These are phyloP conservation scores for Suhomyces terraborum DNA, from an alignment of 1,139 yeast genomes.

Conservation along the genomic window DNA sequence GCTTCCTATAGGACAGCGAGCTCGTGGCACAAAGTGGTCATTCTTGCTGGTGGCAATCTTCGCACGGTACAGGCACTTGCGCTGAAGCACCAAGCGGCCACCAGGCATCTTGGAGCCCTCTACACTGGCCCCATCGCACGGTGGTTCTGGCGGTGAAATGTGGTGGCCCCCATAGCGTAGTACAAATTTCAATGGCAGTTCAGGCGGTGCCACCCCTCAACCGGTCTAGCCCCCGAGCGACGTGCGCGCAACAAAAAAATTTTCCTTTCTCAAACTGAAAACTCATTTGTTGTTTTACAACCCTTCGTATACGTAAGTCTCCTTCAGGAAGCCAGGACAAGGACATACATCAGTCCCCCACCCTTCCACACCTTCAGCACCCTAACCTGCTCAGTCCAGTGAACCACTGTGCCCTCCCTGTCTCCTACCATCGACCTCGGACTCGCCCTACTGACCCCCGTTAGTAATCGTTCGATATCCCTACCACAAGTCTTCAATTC, in stretches of 20 bases:
- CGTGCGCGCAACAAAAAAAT: conserved; percentile 15
- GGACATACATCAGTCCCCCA: conserved; percentile 7
- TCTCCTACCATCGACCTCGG: conserved; percentile 6
- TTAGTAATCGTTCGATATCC: conserved; percentile 9
- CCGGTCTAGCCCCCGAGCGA: conserved; percentile 10
- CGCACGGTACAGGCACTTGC: conserved; percentile 4
- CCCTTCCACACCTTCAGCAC: background rate
- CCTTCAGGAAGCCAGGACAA: conserved; percentile 9
- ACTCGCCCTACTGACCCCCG: conserved; percentile 12
- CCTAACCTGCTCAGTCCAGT: conserved; percentile 5
- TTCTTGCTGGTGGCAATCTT: conserved; percentile 9
- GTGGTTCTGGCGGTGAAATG: too few relatives aligned
- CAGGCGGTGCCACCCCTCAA: conserved; percentile 5
- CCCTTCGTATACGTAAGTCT: conserved; percentile 11
- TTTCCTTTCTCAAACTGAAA: conserved; percentile 12
- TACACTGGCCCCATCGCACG: too few relatives aligned
- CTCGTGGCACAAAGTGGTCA: conserved; percentile 3
- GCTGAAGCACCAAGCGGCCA: background rate
- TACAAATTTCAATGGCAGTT: background rate
- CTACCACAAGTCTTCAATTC: conserved; percentile 5
- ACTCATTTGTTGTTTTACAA: conserved; percentile 16
- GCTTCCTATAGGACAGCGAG: conserved; percentile 1
- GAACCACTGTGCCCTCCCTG: conserved; percentile 2
- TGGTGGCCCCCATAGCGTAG: conserved; percentile 5
- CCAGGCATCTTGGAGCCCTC: too few relatives aligned